Conservation (phyloP, 2,329 filamentous ascomycete genomes). For the Diaporthe amygdali region DNA sequence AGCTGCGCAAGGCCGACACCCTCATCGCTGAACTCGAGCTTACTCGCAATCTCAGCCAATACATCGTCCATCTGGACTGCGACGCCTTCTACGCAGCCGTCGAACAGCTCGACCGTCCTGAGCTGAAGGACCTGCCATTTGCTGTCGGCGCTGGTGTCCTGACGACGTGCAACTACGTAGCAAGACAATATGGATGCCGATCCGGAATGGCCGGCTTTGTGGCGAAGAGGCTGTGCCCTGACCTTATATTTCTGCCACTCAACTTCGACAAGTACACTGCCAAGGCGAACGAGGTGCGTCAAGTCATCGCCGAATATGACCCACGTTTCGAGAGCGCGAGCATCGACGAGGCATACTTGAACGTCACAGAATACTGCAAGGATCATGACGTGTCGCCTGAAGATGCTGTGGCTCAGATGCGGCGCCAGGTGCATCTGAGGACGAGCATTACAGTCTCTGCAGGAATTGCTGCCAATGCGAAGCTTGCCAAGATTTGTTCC, state of each 20-base stretch:
- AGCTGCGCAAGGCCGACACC: conserved; percentile 79
- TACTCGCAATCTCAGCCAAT: conserved; percentile 80
- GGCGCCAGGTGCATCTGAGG: conserved; percentile 75
- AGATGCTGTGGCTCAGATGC: conserved; percentile 78
- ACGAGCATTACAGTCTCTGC: conserved; percentile 90
- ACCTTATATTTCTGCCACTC: conserved; percentile 79
- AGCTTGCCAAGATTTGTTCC: conserved; percentile 92
- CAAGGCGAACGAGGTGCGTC: conserved; percentile 87
- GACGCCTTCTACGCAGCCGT: conserved; percentile 98
- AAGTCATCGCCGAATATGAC: conserved; percentile 86
- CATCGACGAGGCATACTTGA: conserved; percentile 95
- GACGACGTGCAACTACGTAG: conserved; percentile 82
- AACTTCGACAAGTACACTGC: conserved; percentile 91
- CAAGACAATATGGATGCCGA: conserved; percentile 86
- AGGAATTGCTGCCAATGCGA: conserved; percentile 91
- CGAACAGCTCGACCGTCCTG: conserved; percentile 82
- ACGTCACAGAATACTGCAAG: conserved; percentile 85
- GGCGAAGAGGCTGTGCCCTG: conserved; percentile 89
- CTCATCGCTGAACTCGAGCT: conserved; percentile 81
- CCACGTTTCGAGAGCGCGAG: conserved; percentile 90
- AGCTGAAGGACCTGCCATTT: conserved; percentile 86
- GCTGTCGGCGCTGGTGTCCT: conserved; percentile 78
- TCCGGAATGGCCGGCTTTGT: conserved; percentile 97
- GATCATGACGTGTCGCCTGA: conserved; percentile 72
- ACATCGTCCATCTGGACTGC: conserved; percentile 91